Percentiles rank a stretch among this genome's conserved stretches.
These are phyloP conservation scores for Aspergillus quadrilineatus DNA, from an alignment of 2,329 filamentous ascomycete genomes.

Conservation along the genomic window DNA sequence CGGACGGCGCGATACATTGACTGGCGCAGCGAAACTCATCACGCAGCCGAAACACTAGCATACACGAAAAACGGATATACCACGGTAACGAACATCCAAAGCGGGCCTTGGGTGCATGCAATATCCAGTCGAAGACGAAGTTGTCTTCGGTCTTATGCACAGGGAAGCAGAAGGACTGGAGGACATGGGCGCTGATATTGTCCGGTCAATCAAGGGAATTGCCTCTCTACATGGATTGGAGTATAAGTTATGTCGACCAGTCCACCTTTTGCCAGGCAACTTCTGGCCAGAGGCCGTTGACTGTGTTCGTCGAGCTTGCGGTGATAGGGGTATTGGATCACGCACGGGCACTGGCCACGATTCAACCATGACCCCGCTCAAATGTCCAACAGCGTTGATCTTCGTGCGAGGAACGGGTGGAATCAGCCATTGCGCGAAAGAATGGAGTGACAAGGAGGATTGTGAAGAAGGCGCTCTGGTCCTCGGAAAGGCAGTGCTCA, in stretches of 20 bases:
- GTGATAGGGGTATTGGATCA: not conserved
- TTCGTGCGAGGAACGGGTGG: not conserved
- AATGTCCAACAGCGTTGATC: not conserved
- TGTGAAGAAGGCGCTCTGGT: not conserved
- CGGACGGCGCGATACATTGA: not conserved
- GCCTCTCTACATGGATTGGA: not conserved
- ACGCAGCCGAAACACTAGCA: not conserved
- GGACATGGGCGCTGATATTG: not conserved
- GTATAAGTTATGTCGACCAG: not conserved
- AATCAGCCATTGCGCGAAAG: not conserved
- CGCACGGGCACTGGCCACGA: not conserved
- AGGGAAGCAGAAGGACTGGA: not conserved
- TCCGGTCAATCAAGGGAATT: not conserved
- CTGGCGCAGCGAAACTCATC: not conserved
- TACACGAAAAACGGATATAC: not conserved
- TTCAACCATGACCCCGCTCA: not conserved
- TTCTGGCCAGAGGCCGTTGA: slow-evolving; percentile 1
- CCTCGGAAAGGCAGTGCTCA: not conserved
- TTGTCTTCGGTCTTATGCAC: slow-evolving; percentile 1
- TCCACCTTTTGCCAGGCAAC: not conserved
- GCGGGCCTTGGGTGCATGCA: not conserved
- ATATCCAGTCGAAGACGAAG: slow-evolving; percentile 1
- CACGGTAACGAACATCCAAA: not conserved
- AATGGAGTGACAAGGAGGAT: not conserved
- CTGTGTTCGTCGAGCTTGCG: not conserved